phyloP scores from a whole-genome alignment of 1,139 yeast genomes.

The Dujonia santamariae region DNA sequence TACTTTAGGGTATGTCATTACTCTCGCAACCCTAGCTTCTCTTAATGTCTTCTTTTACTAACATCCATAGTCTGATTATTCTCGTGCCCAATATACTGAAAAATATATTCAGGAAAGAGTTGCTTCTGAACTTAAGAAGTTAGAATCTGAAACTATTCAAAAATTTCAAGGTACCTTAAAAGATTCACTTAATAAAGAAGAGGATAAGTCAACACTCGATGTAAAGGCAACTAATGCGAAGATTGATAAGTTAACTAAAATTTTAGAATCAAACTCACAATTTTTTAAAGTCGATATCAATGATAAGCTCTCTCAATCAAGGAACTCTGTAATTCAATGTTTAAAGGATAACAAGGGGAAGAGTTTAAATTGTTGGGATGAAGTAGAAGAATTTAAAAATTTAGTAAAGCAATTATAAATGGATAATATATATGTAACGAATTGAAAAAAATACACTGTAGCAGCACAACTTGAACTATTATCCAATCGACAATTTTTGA shows the following conservation, averaged over 20 bases:
- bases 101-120: constrained; percentile 78
- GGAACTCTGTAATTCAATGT: constrained; percentile 62
- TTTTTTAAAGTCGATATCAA: constrained; percentile 36
- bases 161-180: constrained; percentile 54
- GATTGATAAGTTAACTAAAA: constrained; percentile 42
- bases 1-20: too few species aligned
- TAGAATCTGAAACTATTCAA: constrained; percentile 58
- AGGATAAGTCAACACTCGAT: constrained; percentile 21
- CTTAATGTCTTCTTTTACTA: constrained; percentile 15
- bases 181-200: constrained; percentile 35
- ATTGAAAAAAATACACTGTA: too few species aligned
- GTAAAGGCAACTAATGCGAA: constrained; percentile 37
- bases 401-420: constrained; percentile 37
- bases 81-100: constrained; percentile 78
- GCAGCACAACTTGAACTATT: too few species aligned
- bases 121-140: constrained; percentile 56
- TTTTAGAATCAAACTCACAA: constrained; percentile 46
- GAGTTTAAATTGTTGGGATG: constrained; percentile 87
- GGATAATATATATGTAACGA: too few species aligned
- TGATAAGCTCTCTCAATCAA: constrained; percentile 38
- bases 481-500: too few species aligned
- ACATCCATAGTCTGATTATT: constrained; percentile 57
- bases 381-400: constrained; percentile 69
- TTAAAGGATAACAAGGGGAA: constrained; percentile 64
- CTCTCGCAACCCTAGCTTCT: not conserved